Evolutionary conservation across 1,284 basidiomycete genomes (phyloP).

Genomic region (Apiotrichum mycotoxinovorans): DNA sequence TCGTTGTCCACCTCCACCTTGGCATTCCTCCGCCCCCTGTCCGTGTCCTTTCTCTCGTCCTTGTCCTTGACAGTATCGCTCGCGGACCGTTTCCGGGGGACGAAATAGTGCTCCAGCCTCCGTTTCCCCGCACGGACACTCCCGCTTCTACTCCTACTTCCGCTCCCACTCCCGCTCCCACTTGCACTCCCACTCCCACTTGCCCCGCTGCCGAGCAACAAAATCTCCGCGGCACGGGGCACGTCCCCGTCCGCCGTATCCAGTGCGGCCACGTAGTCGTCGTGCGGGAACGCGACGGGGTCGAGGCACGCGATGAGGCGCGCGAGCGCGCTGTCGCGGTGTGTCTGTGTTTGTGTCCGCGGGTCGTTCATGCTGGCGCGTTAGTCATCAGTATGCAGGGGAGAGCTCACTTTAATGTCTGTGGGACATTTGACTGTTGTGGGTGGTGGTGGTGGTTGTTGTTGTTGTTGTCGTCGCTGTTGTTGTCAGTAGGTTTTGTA

Average conservation of each 20-base stretch:
- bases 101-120: slow-evolving; percentile 7
- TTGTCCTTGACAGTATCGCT: not conserved
- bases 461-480: not conserved
- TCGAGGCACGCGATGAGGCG: slow-evolving; percentile 41
- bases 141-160: not conserved
- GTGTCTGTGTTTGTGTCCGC: not conserved
- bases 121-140: not conserved
- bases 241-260: slow-evolving; percentile 61
- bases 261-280: slow-evolving; percentile 58
- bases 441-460: not conserved
- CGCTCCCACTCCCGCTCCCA: not conserved
- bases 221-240: slow-evolving; percentile 56
- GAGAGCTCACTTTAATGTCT: too few relatives aligned
- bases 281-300: slow-evolving; percentile 35
- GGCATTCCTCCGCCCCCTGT: too few relatives aligned
- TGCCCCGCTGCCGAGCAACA: slow-evolving; percentile 33
- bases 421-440: not conserved
- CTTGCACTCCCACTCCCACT: not conserved
- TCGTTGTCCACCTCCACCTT: too few relatives aligned
- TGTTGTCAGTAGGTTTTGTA: too few relatives aligned
- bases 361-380: not conserved
- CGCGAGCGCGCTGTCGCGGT: slow-evolving; percentile 35
- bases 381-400: not conserved
- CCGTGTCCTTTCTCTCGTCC: too few relatives aligned
- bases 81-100: not conserved